Percentiles rank a stretch among this genome's conserved stretches.
These are phyloP conservation scores for Botrytis fabae DNA, from an alignment of 2,329 filamentous ascomycete genomes.

Conservation along the genomic window DNA sequence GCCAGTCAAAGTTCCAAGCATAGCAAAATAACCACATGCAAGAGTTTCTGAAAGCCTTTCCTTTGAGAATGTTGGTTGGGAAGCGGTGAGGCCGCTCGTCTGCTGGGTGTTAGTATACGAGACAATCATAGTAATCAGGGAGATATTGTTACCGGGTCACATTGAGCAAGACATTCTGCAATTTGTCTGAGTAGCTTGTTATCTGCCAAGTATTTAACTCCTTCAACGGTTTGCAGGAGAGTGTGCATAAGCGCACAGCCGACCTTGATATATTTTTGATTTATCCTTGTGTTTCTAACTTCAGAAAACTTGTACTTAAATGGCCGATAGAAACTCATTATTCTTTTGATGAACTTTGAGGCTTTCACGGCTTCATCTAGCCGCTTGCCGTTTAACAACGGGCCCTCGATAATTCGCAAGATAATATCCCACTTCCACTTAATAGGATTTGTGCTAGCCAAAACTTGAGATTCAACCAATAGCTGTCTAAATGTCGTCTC, in stretches of 20 bases:
- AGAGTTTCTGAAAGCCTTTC: constrained; percentile 84
- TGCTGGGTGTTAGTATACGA: constrained; percentile 40
- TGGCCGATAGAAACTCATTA: constrained; percentile 92
- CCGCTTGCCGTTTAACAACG: constrained; percentile 84
- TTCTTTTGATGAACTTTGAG: constrained; percentile 92
- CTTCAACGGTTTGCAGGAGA: constrained; percentile 81
- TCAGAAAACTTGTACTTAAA: constrained; percentile 97
- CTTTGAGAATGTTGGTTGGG: constrained; percentile 83
- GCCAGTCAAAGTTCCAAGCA: constrained; percentile 83
- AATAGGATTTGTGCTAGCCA: constrained; percentile 83
- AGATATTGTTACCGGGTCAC: constrained; percentile 68
- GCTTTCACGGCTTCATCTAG: constrained; percentile 92
- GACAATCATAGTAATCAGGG: neutral
- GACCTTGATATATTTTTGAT: constrained; percentile 88
- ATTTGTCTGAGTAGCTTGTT: constrained; percentile 93
- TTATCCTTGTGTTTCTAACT: constrained; percentile 84
- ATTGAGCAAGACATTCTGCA: constrained; percentile 92
- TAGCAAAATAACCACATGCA: constrained; percentile 89
- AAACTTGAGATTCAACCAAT: constrained; percentile 75
- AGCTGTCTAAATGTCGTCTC: constrained; percentile 65
- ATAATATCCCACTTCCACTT: constrained; percentile 99
- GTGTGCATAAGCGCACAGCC: constrained; percentile 88
- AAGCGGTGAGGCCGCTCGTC: constrained; percentile 74
- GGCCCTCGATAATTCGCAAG: constrained; percentile 86
- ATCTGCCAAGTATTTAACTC: constrained; percentile 80